Conservation (phyloP, 2,329 filamentous ascomycete species). For the Purpureocillium lavendulum region DNA sequence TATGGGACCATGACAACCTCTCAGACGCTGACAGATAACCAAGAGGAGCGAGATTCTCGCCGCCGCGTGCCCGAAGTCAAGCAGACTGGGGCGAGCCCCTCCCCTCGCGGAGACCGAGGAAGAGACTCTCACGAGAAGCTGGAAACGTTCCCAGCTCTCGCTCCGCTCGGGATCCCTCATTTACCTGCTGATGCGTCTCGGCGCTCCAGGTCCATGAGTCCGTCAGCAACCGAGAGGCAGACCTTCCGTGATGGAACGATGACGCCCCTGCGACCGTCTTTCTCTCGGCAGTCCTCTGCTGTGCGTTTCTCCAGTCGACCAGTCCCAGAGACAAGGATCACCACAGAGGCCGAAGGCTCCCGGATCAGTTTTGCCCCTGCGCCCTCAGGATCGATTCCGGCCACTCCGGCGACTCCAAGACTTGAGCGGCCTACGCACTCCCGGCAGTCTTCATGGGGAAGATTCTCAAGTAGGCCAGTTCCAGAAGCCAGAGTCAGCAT, state of each 20-base stretch:
- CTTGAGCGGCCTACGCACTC: slow-evolving; percentile 28
- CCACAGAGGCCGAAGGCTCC: slow-evolving; percentile 49
- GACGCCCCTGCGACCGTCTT: slow-evolving; percentile 31
- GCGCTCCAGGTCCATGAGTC: slow-evolving; percentile 16
- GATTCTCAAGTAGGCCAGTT: slow-evolving; percentile 55
- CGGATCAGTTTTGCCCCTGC: slow-evolving; percentile 60
- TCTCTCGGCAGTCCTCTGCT: slow-evolving; percentile 44
- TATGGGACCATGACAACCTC: slow-evolving; percentile 25
- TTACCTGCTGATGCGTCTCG: slow-evolving; percentile 4
- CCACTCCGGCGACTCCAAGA: slow-evolving; percentile 15
- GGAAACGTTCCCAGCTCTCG: slow-evolving; percentile 15
- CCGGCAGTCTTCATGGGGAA: slow-evolving; percentile 39
- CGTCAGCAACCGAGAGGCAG: slow-evolving; percentile 12
- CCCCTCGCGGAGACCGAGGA: not conserved
- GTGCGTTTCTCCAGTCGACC: slow-evolving; percentile 65
- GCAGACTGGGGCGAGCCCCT: slow-evolving; percentile 2
- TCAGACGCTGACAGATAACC: slow-evolving; percentile 6
- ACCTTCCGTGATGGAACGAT: slow-evolving; percentile 12
- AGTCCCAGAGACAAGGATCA: slow-evolving; percentile 61
- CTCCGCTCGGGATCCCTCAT: slow-evolving; percentile 7
- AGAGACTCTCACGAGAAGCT: not conserved
- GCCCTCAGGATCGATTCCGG: slow-evolving; percentile 9
- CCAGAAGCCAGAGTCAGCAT: slow-evolving; percentile 52
- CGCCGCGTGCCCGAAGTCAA: slow-evolving; percentile 6
- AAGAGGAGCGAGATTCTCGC: slow-evolving; percentile 3